phyloP scores from a whole-genome alignment of 2,329 filamentous ascomycete species.

The Fusarium tjaetaba region DNA sequence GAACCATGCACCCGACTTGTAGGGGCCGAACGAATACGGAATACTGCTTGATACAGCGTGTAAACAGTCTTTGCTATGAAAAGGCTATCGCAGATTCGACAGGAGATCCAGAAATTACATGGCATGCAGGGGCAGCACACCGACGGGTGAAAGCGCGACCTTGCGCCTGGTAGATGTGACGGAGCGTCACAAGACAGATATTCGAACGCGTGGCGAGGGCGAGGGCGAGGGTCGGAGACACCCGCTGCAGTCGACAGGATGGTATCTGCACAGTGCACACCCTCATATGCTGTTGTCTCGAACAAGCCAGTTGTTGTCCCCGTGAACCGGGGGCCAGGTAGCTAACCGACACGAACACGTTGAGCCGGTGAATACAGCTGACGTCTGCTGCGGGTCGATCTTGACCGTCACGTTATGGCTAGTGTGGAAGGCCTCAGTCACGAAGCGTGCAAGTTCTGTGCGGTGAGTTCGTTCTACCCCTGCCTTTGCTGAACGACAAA shows the following conservation, averaged over 20 bases:
- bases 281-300: background rate
- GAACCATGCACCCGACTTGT: background rate
- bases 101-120: background rate
- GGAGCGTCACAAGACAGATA: fast-evolving
- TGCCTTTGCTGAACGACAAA: background rate
- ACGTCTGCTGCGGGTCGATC: background rate
- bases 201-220: background rate
- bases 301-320: background rate
- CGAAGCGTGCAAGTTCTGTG: background rate
- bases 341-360: background rate
- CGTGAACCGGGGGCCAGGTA: background rate
- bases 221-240: background rate
- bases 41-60: background rate
- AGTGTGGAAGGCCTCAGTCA: background rate
- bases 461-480: background rate
- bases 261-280: background rate
- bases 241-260: background rate
- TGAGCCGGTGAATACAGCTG: background rate
- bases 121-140: background rate
- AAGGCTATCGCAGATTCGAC: background rate
- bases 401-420: background rate
- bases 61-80: background rate
- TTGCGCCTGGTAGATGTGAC: background rate
- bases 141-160: background rate
- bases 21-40: background rate